phyloP scores from a whole-genome alignment of 129 eudicot species.

The Helianthus annuus region HanXRQr2.0-SUNRISE NC_035447.2:58917241-58917740 shows the following conservation, averaged over 20 bases:
- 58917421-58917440: conserved; percentile 73
- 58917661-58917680: conserved; percentile 43
- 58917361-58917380: conserved; percentile 27
- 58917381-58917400: conserved; percentile 45
- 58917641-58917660: conserved; percentile 34
- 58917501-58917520: conserved; percentile 45
- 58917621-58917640: conserved; percentile 40
- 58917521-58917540: too few relatives aligned
- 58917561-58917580: conserved; percentile 24
- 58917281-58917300: background rate
- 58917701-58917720: conserved; percentile 34
- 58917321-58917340: conserved; percentile 40
- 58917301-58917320: background rate
- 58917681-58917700: conserved; percentile 60
- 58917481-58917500: conserved; percentile 73
- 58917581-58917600: conserved; percentile 19
- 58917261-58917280: background rate
- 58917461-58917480: conserved; percentile 79
- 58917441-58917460: conserved; percentile 62
- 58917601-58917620: conserved; percentile 43
- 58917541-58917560: conserved; percentile 79
- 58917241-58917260: conserved; percentile 5
- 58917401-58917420: conserved; percentile 78
- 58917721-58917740: conserved; percentile 94
- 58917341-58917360: background rate